Evolutionary conservation across 495 filamentous ascomycete genomes (phyloP), one percentile per base, ranked within the genome.

Genomic region (Aspergillus cristatus): DNA sequence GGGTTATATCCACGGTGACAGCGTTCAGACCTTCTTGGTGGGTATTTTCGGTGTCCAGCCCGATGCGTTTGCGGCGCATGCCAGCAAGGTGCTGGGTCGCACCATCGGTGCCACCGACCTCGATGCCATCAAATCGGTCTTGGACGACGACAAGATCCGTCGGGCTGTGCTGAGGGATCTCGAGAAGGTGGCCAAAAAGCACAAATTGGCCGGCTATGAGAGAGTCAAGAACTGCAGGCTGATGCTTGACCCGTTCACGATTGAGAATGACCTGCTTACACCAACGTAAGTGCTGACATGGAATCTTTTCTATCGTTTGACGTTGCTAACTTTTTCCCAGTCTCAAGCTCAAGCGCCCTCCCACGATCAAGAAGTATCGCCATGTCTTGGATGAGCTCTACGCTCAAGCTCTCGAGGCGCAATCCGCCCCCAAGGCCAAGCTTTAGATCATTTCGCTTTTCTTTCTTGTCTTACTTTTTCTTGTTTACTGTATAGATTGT

Each of bases 241-340:
- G 35, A 76, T 82, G 51, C 38, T 95, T 14, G 91, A 98, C 36
- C 91, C 91, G 5, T 97, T 98, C 53, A 84, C 79, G 7, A 79
- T 97, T 45, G 91, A 96, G 46, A 97, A 98, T 54, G 82, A 93
- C 64, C 69, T 97, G 17, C 56, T 98, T 58, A 98, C 91, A 12
- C 91, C 91, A 11, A 98, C 91, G 89, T 96, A 74, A 76, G 86
- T 84, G 38, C 32, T n/a, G n/a, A n/a, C n/a, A n/a, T n/a, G n/a
- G n/a, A n/a, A n/a, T 47, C 25, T 35, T 10, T 17, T 31, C 44
- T 18, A 13, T 28, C 43, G 11, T 42, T 34, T 29, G 13, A 32
- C 14, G 2, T 31, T 20, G 24, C 64, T 74, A 54, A 72, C 52
- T 25, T 17, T 28, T 17, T 18, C 30, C 43, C 35, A 97, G 90